Conservation (phyloP, 225 moss, liverwort and hornwort genomes). For the Marchantia paleacea region DNA sequence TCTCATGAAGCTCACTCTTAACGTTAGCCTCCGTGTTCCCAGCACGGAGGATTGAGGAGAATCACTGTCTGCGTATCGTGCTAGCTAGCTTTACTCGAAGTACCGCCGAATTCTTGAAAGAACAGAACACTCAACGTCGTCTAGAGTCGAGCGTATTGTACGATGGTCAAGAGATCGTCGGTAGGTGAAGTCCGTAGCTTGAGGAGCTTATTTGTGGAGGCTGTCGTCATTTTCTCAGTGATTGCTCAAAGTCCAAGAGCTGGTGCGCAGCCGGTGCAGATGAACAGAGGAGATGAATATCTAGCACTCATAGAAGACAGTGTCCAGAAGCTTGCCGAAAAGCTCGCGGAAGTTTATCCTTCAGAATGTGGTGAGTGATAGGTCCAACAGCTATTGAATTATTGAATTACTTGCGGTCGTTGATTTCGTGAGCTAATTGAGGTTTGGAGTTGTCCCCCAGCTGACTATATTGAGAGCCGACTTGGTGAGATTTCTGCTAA, state of each 20-base stretch:
- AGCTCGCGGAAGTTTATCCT: neutral
- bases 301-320: neutral
- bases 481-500: too few relatives aligned
- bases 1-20: too few relatives aligned
- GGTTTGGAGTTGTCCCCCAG: too few relatives aligned
- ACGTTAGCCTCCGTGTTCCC: too few relatives aligned
- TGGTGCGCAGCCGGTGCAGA: neutral
- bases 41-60: neutral
- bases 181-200: neutral
- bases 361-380: neutral
- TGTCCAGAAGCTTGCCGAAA: neutral
- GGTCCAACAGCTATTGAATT: neutral
- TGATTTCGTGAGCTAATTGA: too few relatives aligned
- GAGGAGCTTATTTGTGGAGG: neutral
- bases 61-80: neutral
- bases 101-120: too few relatives aligned
- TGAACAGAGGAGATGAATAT: neutral
- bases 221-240: neutral
- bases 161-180: neutral
- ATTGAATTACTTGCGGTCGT: too few relatives aligned
- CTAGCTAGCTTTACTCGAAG: neutral
- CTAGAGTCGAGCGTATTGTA: neutral
- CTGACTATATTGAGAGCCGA: too few relatives aligned
- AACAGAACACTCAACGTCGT: too few relatives aligned
- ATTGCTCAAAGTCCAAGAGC: neutral